Evolutionary conservation across 2,329 filamentous ascomycete genomes (phyloP), one percentile per base, ranked within the genome.

Genomic region (Aspergillus thermomutatus): DNA sequence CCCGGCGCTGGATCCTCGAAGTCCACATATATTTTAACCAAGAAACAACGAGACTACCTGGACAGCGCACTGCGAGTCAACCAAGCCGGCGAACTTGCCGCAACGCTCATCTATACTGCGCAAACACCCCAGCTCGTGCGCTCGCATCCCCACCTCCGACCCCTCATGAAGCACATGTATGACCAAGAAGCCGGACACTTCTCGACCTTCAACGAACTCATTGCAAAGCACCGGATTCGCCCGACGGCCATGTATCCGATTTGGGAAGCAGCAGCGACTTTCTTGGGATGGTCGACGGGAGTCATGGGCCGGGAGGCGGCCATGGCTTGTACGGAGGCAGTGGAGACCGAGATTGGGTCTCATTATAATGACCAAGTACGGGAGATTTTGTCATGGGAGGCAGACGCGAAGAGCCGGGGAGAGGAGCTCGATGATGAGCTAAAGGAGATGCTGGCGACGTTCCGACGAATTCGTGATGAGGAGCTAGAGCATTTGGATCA

Each of bases 251-350:
- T 99, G 79, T 96, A 95, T 69, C 94, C 94, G 0, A 61, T 97
- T 2, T 99, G 94, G 94, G 85, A 88, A 46, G 80, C 86, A 7
- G 85, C 92, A 10, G 90, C 94, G 1, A 88, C 89, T 0, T 85
- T 88, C 0, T 77, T 99, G 7, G 94, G 94, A 19, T 97, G 94
- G 92, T 83, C 85, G 4, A 99, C 94, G 0, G 94, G 90, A 0
- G 77, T 94, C 45, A 83, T 99, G 82, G 92, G 94, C 0, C 85
- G 91, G 50, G 92, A 97, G 76, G 92, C 93, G 1, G 93, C 94
- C 37, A 99, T 99, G 94, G 94, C 94, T 11, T 99, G 94, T 72
- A 97, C 94, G 0, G 94, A 99, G 76, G 94, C 94, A 1, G 93
- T 99, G 1, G 94, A 99, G 81, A 99, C 93, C 6, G 94, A 97